A percentile compares a stretch with the other conserved stretches of the same genome.
Evolutionary conservation across 2,329 filamentous ascomycete genomes (phyloP).

Genomic region (Aspergillus alliaceus): DNA sequence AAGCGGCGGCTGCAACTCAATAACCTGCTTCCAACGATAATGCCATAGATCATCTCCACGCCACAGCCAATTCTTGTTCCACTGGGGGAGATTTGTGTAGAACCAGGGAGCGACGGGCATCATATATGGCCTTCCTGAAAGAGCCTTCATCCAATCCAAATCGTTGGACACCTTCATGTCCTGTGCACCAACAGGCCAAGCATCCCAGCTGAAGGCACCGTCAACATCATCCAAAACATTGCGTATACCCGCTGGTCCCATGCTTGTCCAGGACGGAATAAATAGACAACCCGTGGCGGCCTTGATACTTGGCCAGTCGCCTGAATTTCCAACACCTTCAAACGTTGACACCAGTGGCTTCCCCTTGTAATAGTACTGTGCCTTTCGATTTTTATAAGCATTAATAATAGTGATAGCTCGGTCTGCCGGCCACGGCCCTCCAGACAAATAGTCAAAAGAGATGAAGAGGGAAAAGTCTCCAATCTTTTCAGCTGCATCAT

Average conservation of each 20-base stretch:
- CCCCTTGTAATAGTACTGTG: constrained; percentile 29
- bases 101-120: constrained; percentile 61
- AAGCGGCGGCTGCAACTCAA: constrained; percentile 51
- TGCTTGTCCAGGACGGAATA: constrained; percentile 44
- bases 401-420: constrained; percentile 30
- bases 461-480: constrained; percentile 34
- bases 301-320: constrained; percentile 47
- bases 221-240: constrained; percentile 35
- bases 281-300: constrained; percentile 39
- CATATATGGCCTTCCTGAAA: constrained; percentile 48
- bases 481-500: constrained; percentile 26
- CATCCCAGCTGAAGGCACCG: constrained; percentile 45
- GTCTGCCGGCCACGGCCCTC: constrained; percentile 27
- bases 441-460: constrained; percentile 35
- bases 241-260: constrained; percentile 31
- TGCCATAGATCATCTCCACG: constrained; percentile 62
- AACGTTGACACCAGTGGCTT: constrained; percentile 43
- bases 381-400: constrained; percentile 21
- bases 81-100: constrained; percentile 57
- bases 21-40: constrained; percentile 57
- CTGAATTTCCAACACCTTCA: constrained; percentile 40
- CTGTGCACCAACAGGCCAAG: constrained; percentile 42
- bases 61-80: constrained; percentile 64
- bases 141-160: constrained; percentile 40
- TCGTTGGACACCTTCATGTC: constrained; percentile 40